These are phyloP conservation scores for Ascosphaera apis DNA, from an alignment of 2,329 filamentous ascomycete genomes.

Conservation along the genomic window DNA sequence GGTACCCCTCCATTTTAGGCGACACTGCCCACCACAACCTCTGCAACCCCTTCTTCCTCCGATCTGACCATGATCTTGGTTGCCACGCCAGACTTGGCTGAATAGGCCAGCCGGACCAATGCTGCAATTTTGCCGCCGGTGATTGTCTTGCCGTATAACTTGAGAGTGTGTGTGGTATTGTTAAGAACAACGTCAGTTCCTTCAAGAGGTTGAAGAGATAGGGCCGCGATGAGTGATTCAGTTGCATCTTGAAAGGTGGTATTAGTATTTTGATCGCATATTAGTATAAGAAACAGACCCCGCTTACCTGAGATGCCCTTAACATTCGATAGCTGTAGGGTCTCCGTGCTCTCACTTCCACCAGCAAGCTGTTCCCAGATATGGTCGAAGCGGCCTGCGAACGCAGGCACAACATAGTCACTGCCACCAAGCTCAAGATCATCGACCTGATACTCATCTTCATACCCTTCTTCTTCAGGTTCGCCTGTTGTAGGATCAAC, in stretches of 20 bases:
- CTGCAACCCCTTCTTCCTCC: constrained; percentile 80
- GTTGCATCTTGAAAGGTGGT: constrained; percentile 48
- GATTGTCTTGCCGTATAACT: constrained; percentile 88
- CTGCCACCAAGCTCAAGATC: constrained; percentile 77
- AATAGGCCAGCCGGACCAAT: constrained; percentile 79
- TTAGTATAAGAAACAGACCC: constrained; percentile 1
- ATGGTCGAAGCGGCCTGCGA: constrained; percentile 84
- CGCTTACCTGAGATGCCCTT: constrained; percentile 77
- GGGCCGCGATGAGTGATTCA: constrained; percentile 62
- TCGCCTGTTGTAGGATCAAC: constrained; percentile 87
- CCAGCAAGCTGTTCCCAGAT: constrained; percentile 86
- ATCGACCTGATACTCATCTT: constrained; percentile 93
- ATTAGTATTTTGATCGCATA: constrained; percentile 3
- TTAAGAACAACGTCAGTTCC: constrained; percentile 79
- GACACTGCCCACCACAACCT: constrained; percentile 62
- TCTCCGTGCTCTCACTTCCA: constrained; percentile 79
- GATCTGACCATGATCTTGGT: constrained; percentile 84
- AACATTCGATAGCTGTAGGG: constrained; percentile 61
- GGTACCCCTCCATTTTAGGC: constrained; percentile 30
- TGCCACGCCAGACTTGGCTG: constrained; percentile 76
- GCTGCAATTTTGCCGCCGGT: constrained; percentile 73
- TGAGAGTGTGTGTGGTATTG: constrained; percentile 78
- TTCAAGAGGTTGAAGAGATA: constrained; percentile 83
- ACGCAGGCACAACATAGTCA: constrained; percentile 84
- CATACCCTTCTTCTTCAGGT: constrained; percentile 77